These are phyloP conservation scores for Blastocystis sp. DNA, from an alignment of 352 stramenopile species.

Conservation along the genomic window DNA sequence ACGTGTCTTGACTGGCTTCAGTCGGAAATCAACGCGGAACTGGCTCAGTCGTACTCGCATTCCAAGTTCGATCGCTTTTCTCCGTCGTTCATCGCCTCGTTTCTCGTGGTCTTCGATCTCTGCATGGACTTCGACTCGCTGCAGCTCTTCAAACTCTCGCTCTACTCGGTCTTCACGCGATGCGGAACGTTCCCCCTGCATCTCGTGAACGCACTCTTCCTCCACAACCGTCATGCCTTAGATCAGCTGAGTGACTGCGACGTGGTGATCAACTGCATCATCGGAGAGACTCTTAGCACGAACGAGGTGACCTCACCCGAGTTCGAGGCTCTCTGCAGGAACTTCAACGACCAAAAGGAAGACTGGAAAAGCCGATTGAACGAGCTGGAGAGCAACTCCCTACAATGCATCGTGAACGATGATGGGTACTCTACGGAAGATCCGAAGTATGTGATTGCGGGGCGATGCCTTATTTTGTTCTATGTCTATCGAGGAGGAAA, in stretches of 20 bases:
- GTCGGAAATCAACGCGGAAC: not conserved
- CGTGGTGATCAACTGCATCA: conserved; percentile 16
- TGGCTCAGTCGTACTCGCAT: not conserved
- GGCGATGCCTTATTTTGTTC: not conserved
- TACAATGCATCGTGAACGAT: conserved; percentile 5
- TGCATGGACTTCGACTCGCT: not conserved
- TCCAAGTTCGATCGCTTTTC: not conserved
- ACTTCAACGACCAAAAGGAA: not conserved
- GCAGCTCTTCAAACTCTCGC: not conserved
- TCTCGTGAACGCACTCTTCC: not conserved
- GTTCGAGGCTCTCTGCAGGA: not conserved
- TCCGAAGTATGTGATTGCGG: not conserved
- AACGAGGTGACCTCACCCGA: not conserved
- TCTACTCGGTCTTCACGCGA: not conserved
- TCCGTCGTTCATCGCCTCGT: not conserved
- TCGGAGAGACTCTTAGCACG: not conserved
- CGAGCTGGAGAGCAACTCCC: not conserved
- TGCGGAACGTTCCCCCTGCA: conserved; percentile 9
- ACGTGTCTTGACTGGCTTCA: not conserved
- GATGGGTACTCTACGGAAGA: not conserved
- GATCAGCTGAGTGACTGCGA: not conserved
- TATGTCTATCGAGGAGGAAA: not conserved
- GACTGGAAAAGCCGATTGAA: not conserved
- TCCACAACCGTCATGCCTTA: not conserved
- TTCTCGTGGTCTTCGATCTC: conserved; percentile 36